Percentiles rank a stretch among this genome's conserved stretches.
These are phyloP conservation scores for Pleoardoris graminearum DNA, from an alignment of 2,329 filamentous ascomycete genomes.

Conservation along the genomic window DNA sequence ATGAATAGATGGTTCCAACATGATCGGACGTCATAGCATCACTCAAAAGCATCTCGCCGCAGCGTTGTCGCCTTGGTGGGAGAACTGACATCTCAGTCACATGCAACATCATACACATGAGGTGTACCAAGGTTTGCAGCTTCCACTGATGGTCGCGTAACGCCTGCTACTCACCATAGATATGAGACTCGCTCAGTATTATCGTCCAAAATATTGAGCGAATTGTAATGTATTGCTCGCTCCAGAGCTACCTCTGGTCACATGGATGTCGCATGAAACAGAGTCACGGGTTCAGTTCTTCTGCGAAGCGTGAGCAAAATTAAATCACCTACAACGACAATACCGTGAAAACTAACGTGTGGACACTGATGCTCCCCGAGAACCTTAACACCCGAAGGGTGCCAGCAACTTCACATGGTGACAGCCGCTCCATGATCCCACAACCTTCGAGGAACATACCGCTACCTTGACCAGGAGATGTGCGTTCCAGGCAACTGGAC, in stretches of 20 bases:
- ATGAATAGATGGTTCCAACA: neutral
- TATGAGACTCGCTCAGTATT: neutral
- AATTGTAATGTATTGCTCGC: neutral
- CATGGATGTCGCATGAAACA: neutral
- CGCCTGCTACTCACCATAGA: neutral
- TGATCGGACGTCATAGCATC: neutral
- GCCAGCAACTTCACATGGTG: neutral
- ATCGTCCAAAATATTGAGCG: neutral
- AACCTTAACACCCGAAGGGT: no score
- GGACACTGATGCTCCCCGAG: no score
- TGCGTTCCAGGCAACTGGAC: conserved; percentile 1
- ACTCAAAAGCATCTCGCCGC: neutral
- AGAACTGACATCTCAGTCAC: neutral
- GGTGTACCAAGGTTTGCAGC: neutral
- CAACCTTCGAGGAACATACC: neutral
- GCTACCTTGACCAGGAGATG: conserved; percentile 17
- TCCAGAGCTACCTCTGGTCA: neutral
- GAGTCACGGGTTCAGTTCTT: no score
- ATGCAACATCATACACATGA: neutral
- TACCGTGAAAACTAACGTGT: no score
- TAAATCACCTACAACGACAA: no score
- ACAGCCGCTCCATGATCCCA: no score
- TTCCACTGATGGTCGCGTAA: neutral
- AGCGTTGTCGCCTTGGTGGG: neutral
- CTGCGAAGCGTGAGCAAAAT: no score